Evolutionary conservation across 2,329 filamentous ascomycete genomes (phyloP).

Genomic region (Plenodomus tracheiphilus): DNA sequence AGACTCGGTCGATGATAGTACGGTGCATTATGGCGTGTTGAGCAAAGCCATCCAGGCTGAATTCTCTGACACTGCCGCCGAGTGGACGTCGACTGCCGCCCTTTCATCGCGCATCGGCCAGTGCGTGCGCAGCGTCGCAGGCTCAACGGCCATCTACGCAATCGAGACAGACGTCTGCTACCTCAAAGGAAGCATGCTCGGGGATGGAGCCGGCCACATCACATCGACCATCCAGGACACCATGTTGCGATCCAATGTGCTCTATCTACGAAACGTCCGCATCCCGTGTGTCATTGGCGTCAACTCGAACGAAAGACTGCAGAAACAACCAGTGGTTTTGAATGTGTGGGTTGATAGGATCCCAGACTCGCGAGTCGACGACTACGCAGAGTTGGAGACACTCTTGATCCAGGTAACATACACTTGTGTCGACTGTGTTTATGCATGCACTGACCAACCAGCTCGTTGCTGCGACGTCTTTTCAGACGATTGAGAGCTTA

Average conservation of each 20-base stretch:
- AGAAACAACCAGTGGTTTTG: slow-evolving; percentile 67
- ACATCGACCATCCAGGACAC: slow-evolving; percentile 30
- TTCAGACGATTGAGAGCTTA: slow-evolving; percentile 54
- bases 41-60: slow-evolving; percentile 65
- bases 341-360: slow-evolving; percentile 65
- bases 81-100: slow-evolving; percentile 30
- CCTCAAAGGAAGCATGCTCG: slow-evolving; percentile 70
- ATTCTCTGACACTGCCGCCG: slow-evolving; percentile 38
- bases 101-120: slow-evolving; percentile 20
- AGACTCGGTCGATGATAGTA: slow-evolving; percentile 69
- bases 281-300: slow-evolving; percentile 73
- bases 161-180: slow-evolving; percentile 60
- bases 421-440: neutral
- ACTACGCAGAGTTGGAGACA: slow-evolving; percentile 61
- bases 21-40: slow-evolving; percentile 73
- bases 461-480: slow-evolving; percentile 49
- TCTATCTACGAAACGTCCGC: slow-evolving; percentile 61
- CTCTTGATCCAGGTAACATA: slow-evolving; percentile 62
- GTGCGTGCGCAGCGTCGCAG: slow-evolving; percentile 26
- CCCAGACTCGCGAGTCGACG: slow-evolving; percentile 49
- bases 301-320: slow-evolving; percentile 68
- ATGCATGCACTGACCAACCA: slow-evolving; percentile 26
- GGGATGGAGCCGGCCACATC: slow-evolving; percentile 60
- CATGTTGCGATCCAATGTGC: slow-evolving; percentile 25
- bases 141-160: slow-evolving; percentile 36